A percentile compares a stretch with the other conserved stretches of the same genome.
phyloP scores from a whole-genome alignment of 2,329 filamentous ascomycete genomes.

The Alternaria sp. region DNA sequence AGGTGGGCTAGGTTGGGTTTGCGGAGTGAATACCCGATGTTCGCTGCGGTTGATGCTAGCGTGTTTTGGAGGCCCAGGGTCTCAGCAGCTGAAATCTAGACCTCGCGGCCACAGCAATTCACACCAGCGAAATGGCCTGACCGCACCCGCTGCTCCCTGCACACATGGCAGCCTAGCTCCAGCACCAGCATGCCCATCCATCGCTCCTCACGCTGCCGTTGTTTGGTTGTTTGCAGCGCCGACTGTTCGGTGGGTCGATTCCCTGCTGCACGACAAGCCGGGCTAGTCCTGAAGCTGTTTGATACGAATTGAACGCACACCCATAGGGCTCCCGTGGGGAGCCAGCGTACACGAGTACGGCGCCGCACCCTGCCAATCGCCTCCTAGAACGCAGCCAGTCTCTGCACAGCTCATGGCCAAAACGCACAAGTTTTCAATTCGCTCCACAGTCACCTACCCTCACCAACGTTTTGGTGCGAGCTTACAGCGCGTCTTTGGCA shows the following conservation, averaged over 20 bases:
- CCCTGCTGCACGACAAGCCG: not conserved
- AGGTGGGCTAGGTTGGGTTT: slow-evolving; percentile 6
- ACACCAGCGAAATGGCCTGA: slow-evolving; percentile 6
- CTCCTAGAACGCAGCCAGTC: not conserved
- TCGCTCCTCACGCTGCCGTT: not conserved
- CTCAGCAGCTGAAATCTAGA: slow-evolving; percentile 8
- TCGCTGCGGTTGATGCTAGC: slow-evolving; percentile 13
- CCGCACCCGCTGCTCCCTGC: not conserved
- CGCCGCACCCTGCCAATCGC: slow-evolving; percentile 3
- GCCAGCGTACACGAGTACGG: not conserved
- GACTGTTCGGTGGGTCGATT: not conserved
- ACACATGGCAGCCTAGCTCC: not conserved
- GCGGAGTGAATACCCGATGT: slow-evolving; percentile 10
- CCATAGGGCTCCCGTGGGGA: not conserved
- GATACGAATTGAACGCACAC: not conserved
- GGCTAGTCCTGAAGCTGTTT: not conserved
- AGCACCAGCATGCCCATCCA: not conserved
- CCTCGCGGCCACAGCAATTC: slow-evolving; percentile 3
- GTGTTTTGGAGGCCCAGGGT: slow-evolving; percentile 5
- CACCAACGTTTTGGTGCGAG: not conserved
- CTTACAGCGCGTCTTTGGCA: not conserved
- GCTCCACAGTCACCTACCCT: not conserved
- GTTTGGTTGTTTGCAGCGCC: not conserved
- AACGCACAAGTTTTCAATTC: not conserved
- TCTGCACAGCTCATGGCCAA: not conserved